Evolutionary conservation across 495 filamentous ascomycete species (phyloP).

Genomic region (Lophiostoma macrostomum): DNA sequence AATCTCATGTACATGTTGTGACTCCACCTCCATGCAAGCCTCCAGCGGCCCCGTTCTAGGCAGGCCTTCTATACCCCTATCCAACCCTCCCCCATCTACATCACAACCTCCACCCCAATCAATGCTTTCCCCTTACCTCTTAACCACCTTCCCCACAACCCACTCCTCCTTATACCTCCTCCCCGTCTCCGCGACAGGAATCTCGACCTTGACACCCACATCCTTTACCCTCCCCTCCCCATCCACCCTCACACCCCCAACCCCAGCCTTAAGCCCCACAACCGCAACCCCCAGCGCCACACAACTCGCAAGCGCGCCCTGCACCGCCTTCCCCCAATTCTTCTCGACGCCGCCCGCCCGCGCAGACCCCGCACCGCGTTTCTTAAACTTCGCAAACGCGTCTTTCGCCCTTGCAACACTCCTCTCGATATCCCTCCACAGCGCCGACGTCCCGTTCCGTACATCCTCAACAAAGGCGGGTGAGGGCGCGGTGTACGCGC

Average conservation of each 20-base stretch:
- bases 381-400: constrained; percentile 34
- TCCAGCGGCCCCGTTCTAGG: too few relatives aligned
- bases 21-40: too few relatives aligned
- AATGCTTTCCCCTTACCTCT: constrained; percentile 1
- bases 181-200: constrained; percentile 32
- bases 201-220: constrained; percentile 26
- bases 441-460: neutral
- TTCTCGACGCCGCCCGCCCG: constrained; percentile 34
- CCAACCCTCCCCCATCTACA: neutral
- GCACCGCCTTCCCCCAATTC: constrained; percentile 37
- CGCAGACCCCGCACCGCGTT: constrained; percentile 25
- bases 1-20: too few relatives aligned
- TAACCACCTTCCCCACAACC: constrained; percentile 64
- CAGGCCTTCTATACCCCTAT: neutral
- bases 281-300: constrained; percentile 66
- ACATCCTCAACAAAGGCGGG: neutral
- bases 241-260: neutral
- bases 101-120: neutral
- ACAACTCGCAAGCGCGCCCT: constrained; percentile 59
- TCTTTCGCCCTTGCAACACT: constrained; percentile 33
- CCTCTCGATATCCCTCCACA: constrained; percentile 20
- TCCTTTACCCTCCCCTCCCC: constrained; percentile 12
- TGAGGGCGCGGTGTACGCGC: constrained; percentile 42
- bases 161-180: constrained; percentile 68
- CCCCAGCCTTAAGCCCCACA: constrained; percentile 43